These are phyloP conservation scores for Coriolopsis trogii DNA, from an alignment of 1,284 basidiomycete genomes.

Conservation along the genomic window DNA sequence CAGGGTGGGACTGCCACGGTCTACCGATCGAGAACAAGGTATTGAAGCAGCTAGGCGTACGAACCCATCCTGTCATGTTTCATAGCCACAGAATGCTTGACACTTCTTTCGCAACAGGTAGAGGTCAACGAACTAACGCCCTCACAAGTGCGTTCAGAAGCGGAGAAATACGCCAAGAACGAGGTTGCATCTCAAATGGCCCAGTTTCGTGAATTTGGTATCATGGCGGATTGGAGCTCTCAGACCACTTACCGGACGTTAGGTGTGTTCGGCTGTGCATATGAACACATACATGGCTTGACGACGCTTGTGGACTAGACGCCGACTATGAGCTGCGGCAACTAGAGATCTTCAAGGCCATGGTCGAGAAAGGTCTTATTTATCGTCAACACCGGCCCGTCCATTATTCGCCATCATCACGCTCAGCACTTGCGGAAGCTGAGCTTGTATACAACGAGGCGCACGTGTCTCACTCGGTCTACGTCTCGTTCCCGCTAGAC, in stretches of 20 bases:
- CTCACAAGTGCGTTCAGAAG: slow-evolving; percentile 70
- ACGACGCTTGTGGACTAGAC: slow-evolving; percentile 51
- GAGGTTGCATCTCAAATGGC: slow-evolving; percentile 80
- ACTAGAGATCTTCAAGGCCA: slow-evolving; percentile 83
- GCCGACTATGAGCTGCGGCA: slow-evolving; percentile 90
- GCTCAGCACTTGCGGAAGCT: slow-evolving; percentile 94
- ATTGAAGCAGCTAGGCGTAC: slow-evolving; percentile 72
- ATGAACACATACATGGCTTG: slow-evolving; percentile 1
- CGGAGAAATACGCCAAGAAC: slow-evolving; percentile 72
- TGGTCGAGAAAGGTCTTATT: slow-evolving; percentile 89
- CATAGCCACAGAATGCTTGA: neutral
- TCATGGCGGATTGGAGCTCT: slow-evolving; percentile 91
- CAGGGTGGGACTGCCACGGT: slow-evolving; percentile 99
- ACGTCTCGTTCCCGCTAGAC: slow-evolving; percentile 77
- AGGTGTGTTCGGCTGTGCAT: slow-evolving; percentile 48
- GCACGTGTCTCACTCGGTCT: slow-evolving; percentile 88
- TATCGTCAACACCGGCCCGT: slow-evolving; percentile 90
- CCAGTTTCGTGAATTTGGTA: slow-evolving; percentile 83
- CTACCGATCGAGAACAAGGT: slow-evolving; percentile 97
- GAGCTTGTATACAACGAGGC: slow-evolving; percentile 92
- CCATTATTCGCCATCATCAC: slow-evolving; percentile 94
- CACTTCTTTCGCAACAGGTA: slow-evolving; percentile 4
- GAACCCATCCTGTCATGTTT: slow-evolving; percentile 19
- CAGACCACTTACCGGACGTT: slow-evolving; percentile 85
- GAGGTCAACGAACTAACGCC: slow-evolving; percentile 58